A percentile compares a stretch with the other conserved stretches of the same genome.
Conservation (phyloP, 306 rosid species). For the Fagus sylvatica region DNA sequence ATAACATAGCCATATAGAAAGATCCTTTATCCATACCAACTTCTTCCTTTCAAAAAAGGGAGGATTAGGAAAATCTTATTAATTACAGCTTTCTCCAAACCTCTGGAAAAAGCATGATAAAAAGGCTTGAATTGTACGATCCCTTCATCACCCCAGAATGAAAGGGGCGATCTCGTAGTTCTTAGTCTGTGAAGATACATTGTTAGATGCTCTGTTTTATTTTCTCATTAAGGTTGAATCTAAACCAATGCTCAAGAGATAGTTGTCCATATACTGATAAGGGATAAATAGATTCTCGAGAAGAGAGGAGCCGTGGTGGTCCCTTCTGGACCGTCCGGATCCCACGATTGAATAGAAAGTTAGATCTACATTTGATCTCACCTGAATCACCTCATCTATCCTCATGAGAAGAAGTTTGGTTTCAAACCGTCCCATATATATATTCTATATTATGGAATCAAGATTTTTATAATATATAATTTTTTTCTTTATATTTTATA, state of each 20-base stretch:
- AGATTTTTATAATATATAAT: no score
- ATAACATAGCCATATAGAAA: no score
- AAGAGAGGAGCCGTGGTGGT: slow-evolving; percentile 11
- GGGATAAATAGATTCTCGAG: slow-evolving; percentile 3
- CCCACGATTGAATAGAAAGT: not conserved
- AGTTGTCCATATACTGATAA: not conserved
- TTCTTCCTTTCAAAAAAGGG: no score
- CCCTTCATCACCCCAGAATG: not conserved
- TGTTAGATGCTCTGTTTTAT: not conserved
- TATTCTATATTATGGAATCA: no score
- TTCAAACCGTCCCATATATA: no score
- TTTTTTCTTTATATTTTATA: no score
- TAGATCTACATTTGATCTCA: not conserved
- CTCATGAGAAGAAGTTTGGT: no score
- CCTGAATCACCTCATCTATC: not conserved
- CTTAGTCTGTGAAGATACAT: not conserved
- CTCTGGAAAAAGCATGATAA: not conserved
- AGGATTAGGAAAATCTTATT: no score
- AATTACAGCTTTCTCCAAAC: not conserved
- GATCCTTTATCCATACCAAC: no score
- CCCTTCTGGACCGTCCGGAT: not conserved
- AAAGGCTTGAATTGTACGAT: not conserved
- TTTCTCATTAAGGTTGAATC: not conserved
- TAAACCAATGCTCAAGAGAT: slow-evolving; percentile 1
- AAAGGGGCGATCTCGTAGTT: not conserved